Evolutionary conservation across 768 basidiomycete species (phyloP).

Genomic region (Bullera alba): DNA sequence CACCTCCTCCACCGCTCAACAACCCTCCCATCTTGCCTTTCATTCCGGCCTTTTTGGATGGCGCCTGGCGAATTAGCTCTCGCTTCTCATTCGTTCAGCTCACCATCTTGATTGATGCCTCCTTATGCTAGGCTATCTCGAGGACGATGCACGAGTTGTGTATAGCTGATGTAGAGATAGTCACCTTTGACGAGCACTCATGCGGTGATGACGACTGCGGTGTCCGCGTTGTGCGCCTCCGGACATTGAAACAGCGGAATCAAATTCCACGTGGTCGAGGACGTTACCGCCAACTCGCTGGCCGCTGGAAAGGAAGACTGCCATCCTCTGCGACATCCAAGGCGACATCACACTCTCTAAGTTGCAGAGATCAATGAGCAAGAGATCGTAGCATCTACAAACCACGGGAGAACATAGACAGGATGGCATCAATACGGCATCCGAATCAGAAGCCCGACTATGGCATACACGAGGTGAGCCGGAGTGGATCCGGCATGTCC

Average conservation of each 20-base stretch:
- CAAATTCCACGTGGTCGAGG: not conserved
- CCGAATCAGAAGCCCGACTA: constrained; percentile 9
- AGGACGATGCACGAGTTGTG: too few species aligned
- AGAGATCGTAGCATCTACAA: not conserved
- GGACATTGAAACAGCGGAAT: not conserved
- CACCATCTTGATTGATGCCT: constrained; percentile 1
- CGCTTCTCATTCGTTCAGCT: not conserved
- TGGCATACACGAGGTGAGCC: constrained; percentile 35
- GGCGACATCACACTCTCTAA: too few species aligned
- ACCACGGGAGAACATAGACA: not conserved
- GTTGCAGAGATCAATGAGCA: too few species aligned
- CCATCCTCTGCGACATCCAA: too few species aligned
- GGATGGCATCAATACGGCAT: constrained; percentile 22
- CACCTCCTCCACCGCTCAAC: constrained; percentile 26
- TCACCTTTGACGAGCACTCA: too few species aligned
- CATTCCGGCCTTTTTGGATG: constrained; percentile 46
- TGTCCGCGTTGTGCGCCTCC: too few species aligned
- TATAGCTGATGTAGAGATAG: too few species aligned
- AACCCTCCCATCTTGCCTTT: constrained; percentile 38
- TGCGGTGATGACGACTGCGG: not conserved
- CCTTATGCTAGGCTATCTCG: too few species aligned
- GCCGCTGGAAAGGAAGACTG: too few species aligned
- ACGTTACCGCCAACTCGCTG: too few species aligned
- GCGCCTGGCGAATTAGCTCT: constrained; percentile 27
- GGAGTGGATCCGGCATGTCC: not conserved